Base-by-base conservation (phyloP, 2,329 filamentous ascomycete species). In the Cordyceps javanica region DNA sequence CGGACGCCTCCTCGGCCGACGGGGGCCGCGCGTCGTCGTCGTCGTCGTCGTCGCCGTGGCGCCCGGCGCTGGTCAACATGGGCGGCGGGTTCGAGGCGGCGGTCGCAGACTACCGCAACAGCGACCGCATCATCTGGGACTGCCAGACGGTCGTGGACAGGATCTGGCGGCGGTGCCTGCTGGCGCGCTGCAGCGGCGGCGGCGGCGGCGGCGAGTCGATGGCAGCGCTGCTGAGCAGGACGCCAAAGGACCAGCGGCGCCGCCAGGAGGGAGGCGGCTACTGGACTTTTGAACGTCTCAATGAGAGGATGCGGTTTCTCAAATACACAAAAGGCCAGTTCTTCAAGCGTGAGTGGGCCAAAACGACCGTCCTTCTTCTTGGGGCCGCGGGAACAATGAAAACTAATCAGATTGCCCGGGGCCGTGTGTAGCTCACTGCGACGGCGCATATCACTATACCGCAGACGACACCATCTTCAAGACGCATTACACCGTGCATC, bases 101-200 rank as follows among this genome's bases (percentile, higher is more conserved):
- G 42, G 72, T 77, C 4, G 62, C 62, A 1, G 78, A 83, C 9
- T 82, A 82, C 50, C 79, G 90, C 16, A 86, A 89, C 60, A 87
- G 87, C 64, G 87, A 87, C n/a, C 80, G 90, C 3, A 89, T 93
- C 62, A 87, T 94, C 63, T 89, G 85, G 81, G 88, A 94, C 66
- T 72, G 80, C 14, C 74, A 78, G 50, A 80, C 81, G 1, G 62
- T 93, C 1, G 85, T 83, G 0, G 77, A 81, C 25, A 80, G 82
- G 23, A 64, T 94, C 0, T 87, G 87, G 79, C 75, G 72, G 41
- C 78, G 90, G 10, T 80, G 87, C 68, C 49, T 68, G 63, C 61
- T 67, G 50, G 67, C 74, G 10, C 69, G 74, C 2, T 75, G 75
- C 1, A 25, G 14, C 19, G 2, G 39, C 23, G 21, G 39, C 3